Evolutionary conservation across 371 early-diverging fungal species (phyloP).

Genomic region (Umbelopsis sp.): DNA sequence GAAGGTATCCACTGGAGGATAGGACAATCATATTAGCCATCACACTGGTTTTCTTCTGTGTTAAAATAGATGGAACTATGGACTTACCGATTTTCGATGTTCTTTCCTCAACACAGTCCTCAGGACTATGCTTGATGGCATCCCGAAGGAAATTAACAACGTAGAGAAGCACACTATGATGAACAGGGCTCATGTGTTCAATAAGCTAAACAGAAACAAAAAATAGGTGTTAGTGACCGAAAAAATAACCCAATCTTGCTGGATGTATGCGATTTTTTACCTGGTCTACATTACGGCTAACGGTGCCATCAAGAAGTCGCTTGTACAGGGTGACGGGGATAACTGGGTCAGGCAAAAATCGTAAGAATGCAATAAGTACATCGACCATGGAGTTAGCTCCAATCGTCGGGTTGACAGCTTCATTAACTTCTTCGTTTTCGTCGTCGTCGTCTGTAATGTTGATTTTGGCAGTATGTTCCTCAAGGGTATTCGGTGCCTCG

Average conservation of each 20-base stretch:
- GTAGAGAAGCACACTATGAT: conserved; percentile 76
- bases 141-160: conserved; percentile 76
- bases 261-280: no score
- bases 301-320: conserved; percentile 65
- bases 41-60: not conserved
- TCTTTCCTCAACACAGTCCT: conserved; percentile 34
- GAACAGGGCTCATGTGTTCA: conserved; percentile 64
- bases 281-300: conserved; percentile 29
- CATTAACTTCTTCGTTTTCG: not conserved
- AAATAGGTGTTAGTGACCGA: conserved; percentile 20
- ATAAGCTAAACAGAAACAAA: conserved; percentile 39
- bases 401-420: conserved; percentile 20
- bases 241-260: no score
- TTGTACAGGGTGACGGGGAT: conserved; percentile 67
- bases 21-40: not conserved
- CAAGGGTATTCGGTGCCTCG: not conserved
- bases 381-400: conserved; percentile 84
- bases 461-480: not conserved
- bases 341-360: conserved; percentile 76
- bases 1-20: conserved; percentile 41
- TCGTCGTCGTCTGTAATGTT: not conserved
- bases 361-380: conserved; percentile 72
- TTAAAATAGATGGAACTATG: no score
- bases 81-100: conserved; percentile 50
- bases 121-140: conserved; percentile 52